phyloP scores from a whole-genome alignment of 2,329 filamentous ascomycete genomes.

The Dendrostoma leiphaemia region DNA sequence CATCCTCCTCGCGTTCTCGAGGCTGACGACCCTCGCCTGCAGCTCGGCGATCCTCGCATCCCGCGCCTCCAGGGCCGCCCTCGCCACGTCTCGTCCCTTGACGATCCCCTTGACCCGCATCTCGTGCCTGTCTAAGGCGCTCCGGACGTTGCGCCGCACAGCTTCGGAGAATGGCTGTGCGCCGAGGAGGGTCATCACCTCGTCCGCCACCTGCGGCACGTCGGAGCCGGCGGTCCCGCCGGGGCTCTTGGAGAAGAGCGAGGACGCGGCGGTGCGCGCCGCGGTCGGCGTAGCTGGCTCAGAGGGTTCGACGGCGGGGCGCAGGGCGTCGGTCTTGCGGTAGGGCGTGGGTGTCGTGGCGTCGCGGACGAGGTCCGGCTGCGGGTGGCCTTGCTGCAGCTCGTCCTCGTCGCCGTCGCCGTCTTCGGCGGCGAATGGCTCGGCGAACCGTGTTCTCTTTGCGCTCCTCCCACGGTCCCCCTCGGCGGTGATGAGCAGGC shows the following conservation, averaged over 20 bases:
- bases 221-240: slow-evolving; percentile 20
- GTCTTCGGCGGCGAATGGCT: not conserved
- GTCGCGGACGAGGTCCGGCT: not conserved
- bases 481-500: slow-evolving; percentile 16
- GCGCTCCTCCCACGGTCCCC: slow-evolving; percentile 7
- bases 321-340: slow-evolving; percentile 14
- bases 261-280: not conserved
- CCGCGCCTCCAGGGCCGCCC: slow-evolving; percentile 60
- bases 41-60: slow-evolving; percentile 45
- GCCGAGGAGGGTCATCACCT: slow-evolving; percentile 50
- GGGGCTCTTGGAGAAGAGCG: not conserved
- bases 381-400: not conserved
- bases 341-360: slow-evolving; percentile 13
- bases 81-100: slow-evolving; percentile 63
- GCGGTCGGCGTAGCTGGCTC: not conserved
- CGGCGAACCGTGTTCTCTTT: slow-evolving; percentile 14
- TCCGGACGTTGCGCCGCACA: slow-evolving; percentile 36
- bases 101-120: slow-evolving; percentile 59
- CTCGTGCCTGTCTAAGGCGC: slow-evolving; percentile 53
- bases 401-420: not conserved
- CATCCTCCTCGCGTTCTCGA: slow-evolving; percentile 33
- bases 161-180: slow-evolving; percentile 38
- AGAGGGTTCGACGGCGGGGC: too few species aligned
- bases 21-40: slow-evolving; percentile 33
- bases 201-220: slow-evolving; percentile 37